Percentiles rank a stretch among this genome's conserved stretches.
Conservation (phyloP, 1,284 basidiomycete species). For the Spongispora temasekensis region DNA sequence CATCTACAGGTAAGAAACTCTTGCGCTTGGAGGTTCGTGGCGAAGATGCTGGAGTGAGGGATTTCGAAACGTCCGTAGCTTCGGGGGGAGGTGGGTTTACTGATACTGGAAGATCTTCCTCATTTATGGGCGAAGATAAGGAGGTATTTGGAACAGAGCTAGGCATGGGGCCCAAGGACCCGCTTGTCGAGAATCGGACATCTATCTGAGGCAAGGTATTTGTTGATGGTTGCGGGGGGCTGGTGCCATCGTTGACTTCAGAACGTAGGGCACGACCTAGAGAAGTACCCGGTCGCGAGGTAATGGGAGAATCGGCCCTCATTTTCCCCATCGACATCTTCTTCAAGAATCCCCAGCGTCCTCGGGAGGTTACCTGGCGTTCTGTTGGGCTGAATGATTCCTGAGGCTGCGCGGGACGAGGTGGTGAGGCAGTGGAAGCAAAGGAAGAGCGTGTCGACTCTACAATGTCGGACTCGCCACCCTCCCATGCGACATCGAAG, state of each 20-base stretch:
- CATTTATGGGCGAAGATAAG: conserved; percentile 28
- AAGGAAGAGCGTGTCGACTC: conserved; percentile 29
- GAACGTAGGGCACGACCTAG: conserved; percentile 22
- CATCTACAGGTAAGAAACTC: conserved; percentile 84
- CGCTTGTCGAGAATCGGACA: conserved; percentile 68
- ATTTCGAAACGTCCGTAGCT: conserved; percentile 35
- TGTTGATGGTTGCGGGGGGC: conserved; percentile 31
- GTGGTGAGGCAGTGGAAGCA: conserved; percentile 30
- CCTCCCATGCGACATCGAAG: conserved; percentile 40
- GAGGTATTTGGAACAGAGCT: conserved; percentile 31
- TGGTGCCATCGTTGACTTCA: conserved; percentile 20
- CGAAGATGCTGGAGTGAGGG: conserved; percentile 49
- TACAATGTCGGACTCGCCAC: conserved; percentile 12
- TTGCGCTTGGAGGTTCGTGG: conserved; percentile 67
- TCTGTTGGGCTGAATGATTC: conserved; percentile 29
- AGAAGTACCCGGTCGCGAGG: conserved; percentile 22
- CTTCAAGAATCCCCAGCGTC: conserved; percentile 91
- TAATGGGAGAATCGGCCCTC: conserved; percentile 52
- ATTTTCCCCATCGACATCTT: conserved; percentile 96
- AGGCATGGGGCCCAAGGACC: conserved; percentile 49
- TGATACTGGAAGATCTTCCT: conserved; percentile 20
- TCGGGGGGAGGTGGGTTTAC: conserved; percentile 3
- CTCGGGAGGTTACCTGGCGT: conserved; percentile 33
- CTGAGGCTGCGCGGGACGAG: conserved; percentile 20
- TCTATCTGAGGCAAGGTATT: conserved; percentile 60